Evolutionary conservation across 2,329 filamentous ascomycete genomes (phyloP), one percentile per base, ranked within the genome.

Genomic region (Beauveria varroae): DNA sequence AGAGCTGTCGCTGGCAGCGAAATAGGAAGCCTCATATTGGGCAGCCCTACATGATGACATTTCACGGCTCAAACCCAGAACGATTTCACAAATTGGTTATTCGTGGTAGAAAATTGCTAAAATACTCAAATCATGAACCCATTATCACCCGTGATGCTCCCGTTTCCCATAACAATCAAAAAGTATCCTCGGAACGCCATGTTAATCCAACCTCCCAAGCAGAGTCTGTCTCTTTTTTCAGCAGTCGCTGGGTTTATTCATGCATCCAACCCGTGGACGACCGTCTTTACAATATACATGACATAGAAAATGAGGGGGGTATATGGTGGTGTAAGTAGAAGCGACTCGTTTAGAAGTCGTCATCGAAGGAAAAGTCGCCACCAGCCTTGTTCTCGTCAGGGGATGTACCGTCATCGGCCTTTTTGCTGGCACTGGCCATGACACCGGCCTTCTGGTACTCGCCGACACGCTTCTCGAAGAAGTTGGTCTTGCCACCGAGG

Each of bases 361-460:
- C 93, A 68, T 98, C 93, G 70, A 99, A 98, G 75, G 78, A 83
- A 79, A 99, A 96, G 79, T 93, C 91, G 65, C 91, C 90, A 43
- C 83, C 83, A 65, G 86, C 85, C 70, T 82, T 80, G 65, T 75
- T 75, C 74, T 83, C 79, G 63, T 86, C 78, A 7, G 70, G 66
- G 1, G 74, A 67, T 22, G 72, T 68, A 6, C 74, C 75, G 10
- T 80, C 75, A 22, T 82, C 79, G 10, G 58, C 50, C 75, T 89
- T 87, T 81, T 92, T 92, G 79, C 89, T 90, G 69, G 88, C 90
- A 79, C 90, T 93, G 71, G 88, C 88, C 91, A 99, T 96, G 76
- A 99, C 93, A 81, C 95, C 95, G 43, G 95, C 93, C 85, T 99
- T 99, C 80, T 99, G 95, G 86, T 99, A 99, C 73, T 99, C 95